Percentiles rank a stretch among this genome's conserved stretches.
phyloP scores from a whole-genome alignment of 2,329 filamentous ascomycete genomes.

The Geosmithia morbida region DNA sequence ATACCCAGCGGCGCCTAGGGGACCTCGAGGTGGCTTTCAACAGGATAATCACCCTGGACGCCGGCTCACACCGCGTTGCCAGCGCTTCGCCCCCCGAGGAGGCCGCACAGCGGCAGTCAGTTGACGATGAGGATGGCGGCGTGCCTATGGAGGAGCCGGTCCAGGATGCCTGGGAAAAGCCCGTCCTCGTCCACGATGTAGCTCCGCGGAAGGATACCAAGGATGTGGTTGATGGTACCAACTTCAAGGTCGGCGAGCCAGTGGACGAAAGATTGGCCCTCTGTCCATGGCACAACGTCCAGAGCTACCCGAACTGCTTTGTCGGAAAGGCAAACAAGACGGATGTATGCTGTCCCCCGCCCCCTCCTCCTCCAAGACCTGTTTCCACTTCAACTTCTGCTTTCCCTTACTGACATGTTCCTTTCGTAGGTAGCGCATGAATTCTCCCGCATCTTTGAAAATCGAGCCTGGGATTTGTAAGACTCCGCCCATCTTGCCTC shows the following conservation, averaged over 20 bases:
- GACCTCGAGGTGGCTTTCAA: neutral
- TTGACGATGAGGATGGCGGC: neutral
- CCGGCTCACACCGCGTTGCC: neutral
- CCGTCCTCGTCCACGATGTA: neutral
- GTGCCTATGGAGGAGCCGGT: neutral
- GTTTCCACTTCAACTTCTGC: neutral
- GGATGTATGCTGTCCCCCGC: conserved; percentile 25
- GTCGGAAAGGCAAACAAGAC: conserved; percentile 37
- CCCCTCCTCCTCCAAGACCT: neutral
- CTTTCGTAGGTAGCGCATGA: conserved; percentile 27
- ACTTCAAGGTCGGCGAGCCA: conserved; percentile 10
- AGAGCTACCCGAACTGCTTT: conserved; percentile 44
- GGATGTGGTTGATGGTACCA: conserved; percentile 8
- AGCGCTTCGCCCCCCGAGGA: neutral
- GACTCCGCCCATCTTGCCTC: conserved; percentile 10
- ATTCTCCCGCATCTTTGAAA: conserved; percentile 32
- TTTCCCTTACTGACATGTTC: conserved; percentile 17
- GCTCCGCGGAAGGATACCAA: neutral
- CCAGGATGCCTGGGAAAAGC: neutral
- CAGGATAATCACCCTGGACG: neutral
- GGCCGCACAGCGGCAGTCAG: neutral
- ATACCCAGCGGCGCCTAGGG: neutral
- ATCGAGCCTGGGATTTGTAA: conserved; percentile 64
- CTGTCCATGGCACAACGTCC: conserved; percentile 36
- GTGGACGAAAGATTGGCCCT: conserved; percentile 18